Base-by-base conservation (phyloP, 2,329 filamentous ascomycete genomes). In the Pseudogymnoascus pannorum region DNA sequence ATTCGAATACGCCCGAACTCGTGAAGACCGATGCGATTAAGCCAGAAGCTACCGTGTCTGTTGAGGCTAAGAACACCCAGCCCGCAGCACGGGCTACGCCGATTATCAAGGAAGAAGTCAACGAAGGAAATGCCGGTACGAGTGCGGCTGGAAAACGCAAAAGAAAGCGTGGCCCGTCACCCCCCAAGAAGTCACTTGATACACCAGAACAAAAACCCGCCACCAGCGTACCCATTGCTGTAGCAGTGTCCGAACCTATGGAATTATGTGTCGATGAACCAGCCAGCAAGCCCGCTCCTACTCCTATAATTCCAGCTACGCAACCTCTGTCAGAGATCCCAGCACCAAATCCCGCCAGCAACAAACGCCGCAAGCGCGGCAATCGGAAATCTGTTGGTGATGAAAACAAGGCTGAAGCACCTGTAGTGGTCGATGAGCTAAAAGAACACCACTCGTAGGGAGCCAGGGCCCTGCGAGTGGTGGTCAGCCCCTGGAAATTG, bases 401-500 rank as follows among this genome's bases (percentile, higher is more conserved):
- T 20, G 48, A 54, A 31, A 54, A 33, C 31, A 54, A 54, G 48
- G 33, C 26, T 20, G 48, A 18, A 20, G 8, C 16, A 20, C 26
- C 5, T 2, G 48, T 54, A 5, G 16, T 26, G 3, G 48, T 33
- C 26, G 26, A 5, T 33, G 48, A 60, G 60, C 63, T 62, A 73
- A 74, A 74, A 70, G 67, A 58, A 44, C 62, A 61, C 67, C 72
- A 73, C 70, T 72, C 69, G 68, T 72, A 72, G 64, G 64, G 65
- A 62, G 65, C 69, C 71, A 73, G 71, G 72, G 63, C 60, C 68
- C 66, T 70, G 63, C 70, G 71, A 69, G 71, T 73, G 72, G 69
- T 71, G 61, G 64, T 65, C 58, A 57, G 44, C 42, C 65, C 71
- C 71, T 73, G 71, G 70, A 66, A 22, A 16, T 36, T 33, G 29